A percentile compares a stretch with the other conserved stretches of the same genome.
phyloP scores from a whole-genome alignment of 2,329 filamentous ascomycete species.

The Stenocarpella maydis region DNA sequence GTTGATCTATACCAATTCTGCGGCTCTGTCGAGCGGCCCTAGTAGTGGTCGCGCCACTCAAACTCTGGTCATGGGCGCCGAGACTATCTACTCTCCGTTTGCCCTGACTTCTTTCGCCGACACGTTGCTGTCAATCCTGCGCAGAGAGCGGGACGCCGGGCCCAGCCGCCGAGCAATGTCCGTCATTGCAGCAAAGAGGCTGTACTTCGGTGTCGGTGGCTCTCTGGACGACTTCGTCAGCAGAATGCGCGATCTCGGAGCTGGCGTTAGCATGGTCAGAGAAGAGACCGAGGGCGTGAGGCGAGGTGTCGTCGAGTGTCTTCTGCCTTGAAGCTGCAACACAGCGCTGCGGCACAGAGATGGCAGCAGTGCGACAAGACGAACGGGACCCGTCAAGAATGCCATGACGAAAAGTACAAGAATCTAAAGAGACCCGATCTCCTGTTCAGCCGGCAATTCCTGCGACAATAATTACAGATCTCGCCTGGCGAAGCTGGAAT shows the following conservation, averaged over 20 bases:
- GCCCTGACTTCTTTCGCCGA: slow-evolving; percentile 74
- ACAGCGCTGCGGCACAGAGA: neutral
- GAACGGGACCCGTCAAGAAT: neutral
- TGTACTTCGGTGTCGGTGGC: slow-evolving; percentile 87
- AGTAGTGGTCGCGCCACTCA: slow-evolving; percentile 18
- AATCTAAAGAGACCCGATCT: neutral
- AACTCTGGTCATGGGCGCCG: slow-evolving; percentile 73
- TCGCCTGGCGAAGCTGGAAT: neutral
- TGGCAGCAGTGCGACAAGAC: neutral
- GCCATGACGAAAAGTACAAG: neutral
- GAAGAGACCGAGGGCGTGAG: slow-evolving; percentile 69
- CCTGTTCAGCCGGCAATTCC: neutral
- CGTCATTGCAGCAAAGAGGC: slow-evolving; percentile 77
- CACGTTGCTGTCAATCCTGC: slow-evolving; percentile 67
- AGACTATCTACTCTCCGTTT: slow-evolving; percentile 84
- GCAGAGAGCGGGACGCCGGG: slow-evolving; percentile 50
- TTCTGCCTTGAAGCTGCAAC: slow-evolving; percentile 43
- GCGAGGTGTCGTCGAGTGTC: slow-evolving; percentile 65
- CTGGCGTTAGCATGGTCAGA: slow-evolving; percentile 57
- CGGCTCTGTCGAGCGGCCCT: slow-evolving; percentile 34
- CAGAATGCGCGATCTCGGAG: slow-evolving; percentile 58
- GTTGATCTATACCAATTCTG: slow-evolving; percentile 52
- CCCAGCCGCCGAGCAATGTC: slow-evolving; percentile 61
- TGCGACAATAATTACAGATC: neutral
- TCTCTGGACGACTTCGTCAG: slow-evolving; percentile 78